Evolutionary conservation across 306 rosid genomes (phyloP), one percentile per base, ranked within the genome.

Genomic region (Malus sylvestris): DNA sequence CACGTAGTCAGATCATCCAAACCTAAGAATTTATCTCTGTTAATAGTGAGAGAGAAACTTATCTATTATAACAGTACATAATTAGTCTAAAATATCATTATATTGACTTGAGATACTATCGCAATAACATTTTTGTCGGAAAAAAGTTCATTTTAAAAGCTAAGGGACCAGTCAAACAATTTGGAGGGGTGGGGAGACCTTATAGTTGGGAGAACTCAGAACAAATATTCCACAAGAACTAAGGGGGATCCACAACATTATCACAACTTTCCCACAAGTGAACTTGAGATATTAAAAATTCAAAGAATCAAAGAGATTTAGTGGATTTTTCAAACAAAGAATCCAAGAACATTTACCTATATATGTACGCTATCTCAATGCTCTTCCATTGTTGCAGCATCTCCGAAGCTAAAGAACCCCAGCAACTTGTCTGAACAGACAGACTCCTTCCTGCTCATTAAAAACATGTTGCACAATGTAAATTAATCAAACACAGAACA

Each of bases 381-480:
- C 27, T 63, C 19, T 65, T 61, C 23, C 29, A 51, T 61, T 8
- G 52, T 38, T 20, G 73, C 59, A 72, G 74, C 82, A 58, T 72
- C 74, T 77, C 61, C 20, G 6, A 49, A 57, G 46, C 70, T 59
- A 46, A 9, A 81, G 77, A 66, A 68, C 65, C 79, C 66, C 13
- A 61, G 14, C 83, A 80, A 74, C n/a, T 74, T 49, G 80, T 22
- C 46, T 58, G 19, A 38, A 60, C 53, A 67, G 52, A 32, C 12
- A 49, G 5, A 42, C 68, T 57, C 66, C 23, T 72, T 38, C 66
- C 23, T 72, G 76, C 35, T 72, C 66, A 38, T 55, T 9, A 51
- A 70, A 9, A 70, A 49, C 20, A 51, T 71, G 75, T 52, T 32
- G 76, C 53, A n/a, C 76, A 22, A 33, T 8, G 67, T 57, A 57